Base-by-base conservation (phyloP, 495 filamentous ascomycete species). In the Penicillium soppii region DNA sequence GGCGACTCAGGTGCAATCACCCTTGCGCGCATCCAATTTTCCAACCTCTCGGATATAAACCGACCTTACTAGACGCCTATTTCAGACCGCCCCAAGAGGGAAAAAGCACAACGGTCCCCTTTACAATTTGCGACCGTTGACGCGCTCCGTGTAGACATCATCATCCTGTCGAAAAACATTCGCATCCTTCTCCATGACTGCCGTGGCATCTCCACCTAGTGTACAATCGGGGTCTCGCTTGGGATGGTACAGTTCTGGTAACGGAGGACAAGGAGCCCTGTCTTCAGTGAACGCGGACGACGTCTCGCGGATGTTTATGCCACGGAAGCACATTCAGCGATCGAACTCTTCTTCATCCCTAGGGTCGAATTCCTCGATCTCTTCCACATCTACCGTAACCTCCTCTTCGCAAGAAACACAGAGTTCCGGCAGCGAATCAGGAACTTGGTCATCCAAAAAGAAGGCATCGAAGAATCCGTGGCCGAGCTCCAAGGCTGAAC, bases 181-280 rank as follows among this genome's bases (percentile, higher is more conserved):
- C 52, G 57, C 61, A 65, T 69, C 66, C 59, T 76, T 74, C 69
- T 73, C 72, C 68, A 98, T 98, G 94, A 98, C 94, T 82, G 94
- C 94, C 71, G 92, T 98, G 73, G 94, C 91, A 64, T 89, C 84
- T 75, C 91, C 89, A 54, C 89, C 89, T 70, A 92, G 85, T 72
- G 91, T 97, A 70, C 85, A 91, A 76, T 79, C 82, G 63, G 79
- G 77, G 66, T 78, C 83, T 67, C 72, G 79, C 67, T 72, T 82
- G 72, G 77, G 74, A 79, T 82, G 79, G 81, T 75, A 76, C 57
- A 65, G 68, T 49, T 61, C 76, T 80, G 73, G 80, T 85, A 85
- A 86, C 82, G 82, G 83, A 74, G 84, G 82, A 68, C 82, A 88
- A 80, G 80, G 81, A 71, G 79, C 79, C 62, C 77, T 90, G 54